A percentile compares a stretch with the other conserved stretches of the same genome.
These are phyloP conservation scores for Trematosphaeria pertusa DNA, from an alignment of 2,329 filamentous ascomycete species.

Conservation along the genomic window DNA sequence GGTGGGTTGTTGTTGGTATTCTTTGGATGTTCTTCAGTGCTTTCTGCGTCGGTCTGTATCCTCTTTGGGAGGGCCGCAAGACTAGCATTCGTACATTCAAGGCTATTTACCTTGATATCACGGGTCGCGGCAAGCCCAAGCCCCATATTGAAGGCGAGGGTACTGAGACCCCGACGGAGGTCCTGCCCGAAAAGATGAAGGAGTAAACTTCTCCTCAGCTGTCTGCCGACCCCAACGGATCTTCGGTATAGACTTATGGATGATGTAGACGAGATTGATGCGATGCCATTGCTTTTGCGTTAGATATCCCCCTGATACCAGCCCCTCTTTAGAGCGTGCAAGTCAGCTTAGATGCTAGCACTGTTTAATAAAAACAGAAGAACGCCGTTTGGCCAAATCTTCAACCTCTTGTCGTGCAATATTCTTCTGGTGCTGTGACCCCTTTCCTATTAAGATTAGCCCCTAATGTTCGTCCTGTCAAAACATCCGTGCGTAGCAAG, in stretches of 20 bases:
- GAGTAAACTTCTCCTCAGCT: too few relatives aligned
- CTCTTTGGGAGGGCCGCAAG: constrained; percentile 77
- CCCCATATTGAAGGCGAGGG: constrained; percentile 23
- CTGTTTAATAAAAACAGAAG: background rate
- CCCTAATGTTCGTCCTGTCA: too few relatives aligned
- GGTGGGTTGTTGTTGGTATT: constrained; percentile 72
- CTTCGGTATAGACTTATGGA: too few relatives aligned
- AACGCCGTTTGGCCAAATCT: too few relatives aligned
- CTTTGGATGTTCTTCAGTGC: constrained; percentile 80
- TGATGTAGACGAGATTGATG: background rate
- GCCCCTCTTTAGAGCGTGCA: constrained; percentile 11
- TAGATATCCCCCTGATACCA: constrained; percentile 13
- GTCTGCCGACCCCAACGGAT: too few relatives aligned
- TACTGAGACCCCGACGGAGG: constrained; percentile 27
- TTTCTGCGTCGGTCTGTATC: constrained; percentile 79
- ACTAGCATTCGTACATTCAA: constrained; percentile 69
- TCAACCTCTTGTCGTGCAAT: too few relatives aligned
- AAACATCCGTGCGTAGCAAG: too few relatives aligned
- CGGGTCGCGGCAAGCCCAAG: constrained; percentile 35
- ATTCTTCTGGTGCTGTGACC: too few relatives aligned
- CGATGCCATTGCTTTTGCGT: background rate
- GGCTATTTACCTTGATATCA: constrained; percentile 68
- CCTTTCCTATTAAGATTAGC: too few relatives aligned
- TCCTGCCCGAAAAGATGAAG: constrained; percentile 27
- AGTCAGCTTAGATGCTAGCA: background rate